phyloP scores from a whole-genome alignment of 768 basidiomycete genomes.

The Steccherinum ochraceum region DNA sequence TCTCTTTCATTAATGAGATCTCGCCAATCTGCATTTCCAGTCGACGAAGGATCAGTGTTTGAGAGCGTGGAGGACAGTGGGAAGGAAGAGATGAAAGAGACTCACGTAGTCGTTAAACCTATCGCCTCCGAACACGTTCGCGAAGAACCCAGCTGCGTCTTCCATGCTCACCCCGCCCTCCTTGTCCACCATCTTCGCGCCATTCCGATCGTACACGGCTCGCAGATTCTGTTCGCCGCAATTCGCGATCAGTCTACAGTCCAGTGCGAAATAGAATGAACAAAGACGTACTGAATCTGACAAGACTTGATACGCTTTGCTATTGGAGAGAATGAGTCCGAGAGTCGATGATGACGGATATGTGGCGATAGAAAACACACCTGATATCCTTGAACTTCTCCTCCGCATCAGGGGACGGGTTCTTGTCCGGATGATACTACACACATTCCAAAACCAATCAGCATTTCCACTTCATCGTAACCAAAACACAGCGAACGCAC shows the following conservation, averaged over 20 bases:
- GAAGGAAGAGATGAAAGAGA: constrained; percentile 12
- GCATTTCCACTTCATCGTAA: neutral
- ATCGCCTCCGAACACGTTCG: constrained; percentile 93
- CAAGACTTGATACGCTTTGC: constrained; percentile 93
- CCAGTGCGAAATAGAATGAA: constrained; percentile 5
- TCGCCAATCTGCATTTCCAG: constrained; percentile 88
- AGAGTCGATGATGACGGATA: too few species aligned
- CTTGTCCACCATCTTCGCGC: constrained; percentile 83
- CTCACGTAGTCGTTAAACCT: constrained; percentile 84
- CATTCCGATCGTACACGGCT: constrained; percentile 92
- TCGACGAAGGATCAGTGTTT: constrained; percentile 2
- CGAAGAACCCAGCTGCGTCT: constrained; percentile 93
- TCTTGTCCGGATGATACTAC: constrained; percentile 95
- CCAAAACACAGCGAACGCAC: constrained; percentile 30
- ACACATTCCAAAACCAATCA: neutral
- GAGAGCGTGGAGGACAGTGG: constrained; percentile 1
- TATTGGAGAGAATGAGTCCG: constrained; percentile 20
- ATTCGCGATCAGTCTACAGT: neutral
- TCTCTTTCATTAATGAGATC: constrained; percentile 92
- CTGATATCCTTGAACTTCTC: constrained; percentile 97
- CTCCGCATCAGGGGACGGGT: constrained; percentile 86
- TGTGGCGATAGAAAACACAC: constrained; percentile 30
- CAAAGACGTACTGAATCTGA: constrained; percentile 63
- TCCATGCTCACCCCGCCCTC: constrained; percentile 77
- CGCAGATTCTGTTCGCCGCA: constrained; percentile 57